A percentile compares a stretch with the other conserved stretches of the same genome.
Conservation (phyloP, 768 basidiomycete species). For the Termitomyces eurrhizus region DNA sequence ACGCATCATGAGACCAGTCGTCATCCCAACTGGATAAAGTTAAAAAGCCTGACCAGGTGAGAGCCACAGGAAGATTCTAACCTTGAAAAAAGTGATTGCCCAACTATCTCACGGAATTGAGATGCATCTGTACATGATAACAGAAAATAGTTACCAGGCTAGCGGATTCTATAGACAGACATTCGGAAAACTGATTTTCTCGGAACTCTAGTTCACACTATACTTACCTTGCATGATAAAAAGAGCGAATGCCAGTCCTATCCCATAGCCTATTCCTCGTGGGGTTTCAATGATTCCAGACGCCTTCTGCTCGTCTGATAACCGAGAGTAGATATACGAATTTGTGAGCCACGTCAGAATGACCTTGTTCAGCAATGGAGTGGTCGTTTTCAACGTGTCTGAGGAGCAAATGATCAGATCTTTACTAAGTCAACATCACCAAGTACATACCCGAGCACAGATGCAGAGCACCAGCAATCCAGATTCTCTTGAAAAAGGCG, state of each 20-base stretch:
- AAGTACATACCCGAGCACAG: conserved; percentile 33
- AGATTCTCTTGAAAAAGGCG: conserved; percentile 45
- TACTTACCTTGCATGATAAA: conserved; percentile 57
- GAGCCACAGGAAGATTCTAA: conserved; percentile 11
- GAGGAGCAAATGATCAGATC: not conserved
- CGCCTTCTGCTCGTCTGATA: conserved; percentile 32
- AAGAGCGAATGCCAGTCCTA: conserved; percentile 54
- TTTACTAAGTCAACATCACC: not conserved
- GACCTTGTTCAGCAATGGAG: conserved; percentile 55
- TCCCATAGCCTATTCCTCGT: conserved; percentile 53
- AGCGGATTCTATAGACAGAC: conserved; percentile 28
- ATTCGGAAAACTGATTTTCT: not conserved
- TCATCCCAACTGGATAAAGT: conserved; percentile 34
- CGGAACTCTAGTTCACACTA: not conserved
- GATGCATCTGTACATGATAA: not conserved
- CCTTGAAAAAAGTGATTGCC: conserved; percentile 44
- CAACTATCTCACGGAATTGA: conserved; percentile 22
- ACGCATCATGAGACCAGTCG: conserved; percentile 43
- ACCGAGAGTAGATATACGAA: conserved; percentile 38
- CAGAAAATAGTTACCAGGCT: conserved; percentile 31
- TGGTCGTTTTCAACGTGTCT: conserved; percentile 49
- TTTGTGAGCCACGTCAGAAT: conserved; percentile 56
- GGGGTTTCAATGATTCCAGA: conserved; percentile 33
- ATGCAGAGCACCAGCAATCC: conserved; percentile 45
- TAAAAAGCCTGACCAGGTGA: not conserved